These are phyloP conservation scores for Chaetomium cochliodes DNA, from an alignment of 495 filamentous ascomycete genomes.

Conservation along the genomic window DNA sequence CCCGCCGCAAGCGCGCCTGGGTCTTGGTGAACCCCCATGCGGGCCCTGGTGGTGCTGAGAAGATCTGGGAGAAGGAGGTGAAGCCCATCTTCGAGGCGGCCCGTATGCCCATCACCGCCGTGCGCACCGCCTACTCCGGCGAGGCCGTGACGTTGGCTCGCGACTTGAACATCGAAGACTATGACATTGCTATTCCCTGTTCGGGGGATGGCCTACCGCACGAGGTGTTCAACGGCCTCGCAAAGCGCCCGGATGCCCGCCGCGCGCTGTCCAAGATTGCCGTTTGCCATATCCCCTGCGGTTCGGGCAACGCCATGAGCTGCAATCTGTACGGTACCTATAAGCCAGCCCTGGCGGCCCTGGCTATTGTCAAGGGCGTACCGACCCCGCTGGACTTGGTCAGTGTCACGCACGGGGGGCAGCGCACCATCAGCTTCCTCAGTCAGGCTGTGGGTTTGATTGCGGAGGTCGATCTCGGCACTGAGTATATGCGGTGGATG, in stretches of 20 bases:
- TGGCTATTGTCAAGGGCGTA: constrained; percentile 82
- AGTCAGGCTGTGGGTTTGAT: constrained; percentile 89
- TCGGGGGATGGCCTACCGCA: constrained; percentile 91
- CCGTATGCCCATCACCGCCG: constrained; percentile 70
- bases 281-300: constrained; percentile 85
- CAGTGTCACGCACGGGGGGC: constrained; percentile 77
- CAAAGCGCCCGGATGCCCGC: constrained; percentile 67
- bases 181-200: constrained; percentile 81
- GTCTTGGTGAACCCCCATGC: constrained; percentile 89
- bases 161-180: constrained; percentile 73
- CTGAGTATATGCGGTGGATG: constrained; percentile 91
- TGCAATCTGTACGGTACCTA: constrained; percentile 84
- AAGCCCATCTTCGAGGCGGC: constrained; percentile 84
- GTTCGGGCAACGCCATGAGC: constrained; percentile 90
- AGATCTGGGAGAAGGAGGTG: constrained; percentile 71
- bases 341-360: constrained; percentile 69
- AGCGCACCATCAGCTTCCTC: constrained; percentile 77
- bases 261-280: constrained; percentile 76
- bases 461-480: constrained; percentile 83
- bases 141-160: constrained; percentile 79
- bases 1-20: constrained; percentile 72
- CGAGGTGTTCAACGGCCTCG: constrained; percentile 93
- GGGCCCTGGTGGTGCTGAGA: constrained; percentile 73
- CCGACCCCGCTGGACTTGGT: constrained; percentile 78
- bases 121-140: constrained; percentile 67